Conservation (phyloP, 495 filamentous ascomycete genomes). For the Talaromyces wortmannii region DNA sequence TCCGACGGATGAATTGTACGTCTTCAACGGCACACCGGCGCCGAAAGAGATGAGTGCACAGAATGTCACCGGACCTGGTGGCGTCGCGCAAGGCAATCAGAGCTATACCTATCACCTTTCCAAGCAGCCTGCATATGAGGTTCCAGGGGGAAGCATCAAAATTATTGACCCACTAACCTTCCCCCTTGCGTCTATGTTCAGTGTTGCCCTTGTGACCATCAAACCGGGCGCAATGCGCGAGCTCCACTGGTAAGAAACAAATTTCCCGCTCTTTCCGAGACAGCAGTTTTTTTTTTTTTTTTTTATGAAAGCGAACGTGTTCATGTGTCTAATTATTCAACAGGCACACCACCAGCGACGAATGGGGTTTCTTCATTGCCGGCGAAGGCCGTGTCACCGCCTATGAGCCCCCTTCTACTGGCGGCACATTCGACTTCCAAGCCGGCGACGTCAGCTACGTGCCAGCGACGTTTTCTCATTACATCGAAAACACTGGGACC, state of each 20-base stretch:
- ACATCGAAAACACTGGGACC: constrained; percentile 55
- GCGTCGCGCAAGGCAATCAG: constrained; percentile 29
- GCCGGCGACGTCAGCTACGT: constrained; percentile 58
- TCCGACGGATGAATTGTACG: constrained; percentile 44
- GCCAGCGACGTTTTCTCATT: constrained; percentile 45
- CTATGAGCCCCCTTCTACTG: constrained; percentile 37
- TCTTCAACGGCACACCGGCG: constrained; percentile 47
- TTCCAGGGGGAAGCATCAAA: constrained; percentile 48
- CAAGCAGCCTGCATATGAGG: constrained; percentile 34
- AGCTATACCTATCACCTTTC: constrained; percentile 52
- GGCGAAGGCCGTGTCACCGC: constrained; percentile 54
- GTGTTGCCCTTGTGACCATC: constrained; percentile 45
- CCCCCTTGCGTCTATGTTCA: constrained; percentile 40
- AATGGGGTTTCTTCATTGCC: constrained; percentile 58
- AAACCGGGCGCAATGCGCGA: constrained; percentile 69
- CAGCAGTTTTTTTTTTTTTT: neutral
- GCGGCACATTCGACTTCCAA: constrained; percentile 57
- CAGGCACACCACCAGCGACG: constrained; percentile 35
- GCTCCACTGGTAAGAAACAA: constrained; percentile 30
- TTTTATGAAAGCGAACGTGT: neutral
- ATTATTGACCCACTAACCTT: constrained; percentile 48
- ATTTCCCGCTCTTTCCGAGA: neutral
- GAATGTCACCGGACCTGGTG: constrained; percentile 44
- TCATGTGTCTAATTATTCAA: neutral
- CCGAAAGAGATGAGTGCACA: constrained; percentile 43